These are phyloP conservation scores for Fraxinus velutina DNA, from an alignment of 305 asterid genomes.

Conservation along the genomic window DNA sequence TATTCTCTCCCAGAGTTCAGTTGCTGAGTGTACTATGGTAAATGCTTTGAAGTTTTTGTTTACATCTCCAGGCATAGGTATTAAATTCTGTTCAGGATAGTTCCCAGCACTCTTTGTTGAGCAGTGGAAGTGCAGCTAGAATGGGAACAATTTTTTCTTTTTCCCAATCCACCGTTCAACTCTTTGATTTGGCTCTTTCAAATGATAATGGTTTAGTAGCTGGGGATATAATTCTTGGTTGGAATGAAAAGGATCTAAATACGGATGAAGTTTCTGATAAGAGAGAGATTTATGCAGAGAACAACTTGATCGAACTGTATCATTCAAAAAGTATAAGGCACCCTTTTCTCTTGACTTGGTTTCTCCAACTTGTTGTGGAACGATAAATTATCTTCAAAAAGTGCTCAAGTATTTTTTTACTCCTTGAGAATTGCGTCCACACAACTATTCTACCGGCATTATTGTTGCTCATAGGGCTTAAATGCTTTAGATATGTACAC, in stretches of 20 bases:
- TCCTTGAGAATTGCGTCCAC: slow-evolving; percentile 7
- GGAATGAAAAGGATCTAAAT: slow-evolving; percentile 4
- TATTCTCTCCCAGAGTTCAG: slow-evolving; percentile 44
- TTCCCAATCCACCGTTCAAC: slow-evolving; percentile 11
- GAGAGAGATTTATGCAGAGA: not conserved
- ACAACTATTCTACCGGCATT: slow-evolving; percentile 10
- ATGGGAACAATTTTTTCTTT: not conserved
- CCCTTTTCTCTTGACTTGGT: not conserved
- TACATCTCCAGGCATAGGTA: slow-evolving; percentile 14
- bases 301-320: not conserved
- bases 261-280: not conserved
- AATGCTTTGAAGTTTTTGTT: slow-evolving; percentile 18
- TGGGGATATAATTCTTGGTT: slow-evolving; percentile 8
- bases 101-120: slow-evolving; percentile 3
- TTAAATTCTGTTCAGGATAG: slow-evolving; percentile 14
- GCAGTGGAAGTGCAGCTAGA: slow-evolving; percentile 20
- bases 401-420: slow-evolving; percentile 9
- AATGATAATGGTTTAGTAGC: slow-evolving; percentile 15
- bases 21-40: slow-evolving; percentile 49
- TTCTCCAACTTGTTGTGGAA: not conserved
- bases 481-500: slow-evolving; percentile 7
- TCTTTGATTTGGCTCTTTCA: slow-evolving; percentile 19
- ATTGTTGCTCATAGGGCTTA: not conserved
- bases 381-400: slow-evolving; percentile 5
- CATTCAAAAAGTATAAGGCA: slow-evolving; percentile 12